phyloP scores from a whole-genome alignment of 2,329 filamentous ascomycete genomes.

The Cladophialophora carrionii region DNA sequence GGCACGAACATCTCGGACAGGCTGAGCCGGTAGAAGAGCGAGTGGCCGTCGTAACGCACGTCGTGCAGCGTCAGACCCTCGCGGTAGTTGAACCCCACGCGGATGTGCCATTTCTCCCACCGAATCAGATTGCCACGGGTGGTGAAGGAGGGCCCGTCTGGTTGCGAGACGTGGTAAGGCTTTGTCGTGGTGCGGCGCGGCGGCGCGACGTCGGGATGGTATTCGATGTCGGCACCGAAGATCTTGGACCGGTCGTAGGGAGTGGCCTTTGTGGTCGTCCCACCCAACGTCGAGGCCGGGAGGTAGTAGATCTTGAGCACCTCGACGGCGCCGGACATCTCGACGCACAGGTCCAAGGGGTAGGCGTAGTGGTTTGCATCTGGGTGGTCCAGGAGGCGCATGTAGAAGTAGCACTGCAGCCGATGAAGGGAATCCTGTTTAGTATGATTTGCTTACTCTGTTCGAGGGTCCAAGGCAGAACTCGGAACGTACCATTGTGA shows the following conservation, averaged over 20 bases:
- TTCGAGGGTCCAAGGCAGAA: neutral
- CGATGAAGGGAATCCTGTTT: neutral
- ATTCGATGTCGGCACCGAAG: slow-evolving; percentile 45
- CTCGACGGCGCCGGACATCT: slow-evolving; percentile 55
- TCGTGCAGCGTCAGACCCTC: slow-evolving; percentile 51
- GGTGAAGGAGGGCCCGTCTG: slow-evolving; percentile 45
- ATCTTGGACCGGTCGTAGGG: slow-evolving; percentile 51
- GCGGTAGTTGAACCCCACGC: slow-evolving; percentile 53
- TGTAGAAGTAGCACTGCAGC: slow-evolving; percentile 47
- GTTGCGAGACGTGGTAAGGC: slow-evolving; percentile 45
- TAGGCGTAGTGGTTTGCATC: slow-evolving; percentile 64
- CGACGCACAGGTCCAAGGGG: slow-evolving; percentile 58
- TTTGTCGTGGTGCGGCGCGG: slow-evolving; percentile 44
- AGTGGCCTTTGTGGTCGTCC: slow-evolving; percentile 44
- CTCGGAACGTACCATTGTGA: slow-evolving; percentile 56
- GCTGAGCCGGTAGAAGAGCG: slow-evolving; percentile 49
- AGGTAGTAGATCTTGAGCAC: slow-evolving; percentile 58
- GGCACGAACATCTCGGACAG: slow-evolving; percentile 53
- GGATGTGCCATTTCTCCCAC: slow-evolving; percentile 53
- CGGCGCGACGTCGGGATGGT: slow-evolving; percentile 43
- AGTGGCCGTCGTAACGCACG: slow-evolving; percentile 46
- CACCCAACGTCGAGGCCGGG: slow-evolving; percentile 48
- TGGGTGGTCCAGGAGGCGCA: slow-evolving; percentile 46
- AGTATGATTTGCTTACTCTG: neutral
- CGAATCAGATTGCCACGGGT: slow-evolving; percentile 40